phyloP scores from a whole-genome alignment of 2,329 filamentous ascomycete species.

The Penicillium sclerotigenum region DNA sequence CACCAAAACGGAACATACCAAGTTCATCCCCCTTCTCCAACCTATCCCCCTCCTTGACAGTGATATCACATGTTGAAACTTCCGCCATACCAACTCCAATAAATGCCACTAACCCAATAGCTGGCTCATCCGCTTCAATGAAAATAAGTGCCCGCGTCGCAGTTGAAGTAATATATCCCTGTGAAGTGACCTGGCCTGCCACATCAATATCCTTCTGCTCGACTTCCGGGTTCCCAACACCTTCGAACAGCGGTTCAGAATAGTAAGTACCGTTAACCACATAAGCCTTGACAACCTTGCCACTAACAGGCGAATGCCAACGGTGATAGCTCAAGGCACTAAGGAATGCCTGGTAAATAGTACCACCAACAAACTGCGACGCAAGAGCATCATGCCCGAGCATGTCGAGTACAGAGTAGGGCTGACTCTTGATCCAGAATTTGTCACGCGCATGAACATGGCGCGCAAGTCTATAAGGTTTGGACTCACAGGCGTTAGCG shows the following conservation, averaged over 20 bases:
- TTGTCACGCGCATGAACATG: conserved; percentile 55
- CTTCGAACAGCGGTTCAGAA: conserved; percentile 57
- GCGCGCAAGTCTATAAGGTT: conserved; percentile 52
- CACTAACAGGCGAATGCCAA: conserved; percentile 68
- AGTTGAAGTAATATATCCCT: conserved; percentile 65
- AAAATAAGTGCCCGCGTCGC: conserved; percentile 69
- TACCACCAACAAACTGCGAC: conserved; percentile 59
- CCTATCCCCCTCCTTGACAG: conserved; percentile 62
- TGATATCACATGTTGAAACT: conserved; percentile 70
- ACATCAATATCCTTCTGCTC: conserved; percentile 28
- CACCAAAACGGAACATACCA: conserved; percentile 81
- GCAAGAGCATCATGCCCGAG: conserved; percentile 54
- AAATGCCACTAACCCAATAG: conserved; percentile 67
- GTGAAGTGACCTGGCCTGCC: conserved; percentile 41
- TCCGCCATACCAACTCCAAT: conserved; percentile 74
- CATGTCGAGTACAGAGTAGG: conserved; percentile 65
- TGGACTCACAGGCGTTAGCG: conserved; percentile 64
- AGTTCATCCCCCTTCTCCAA: conserved; percentile 68
- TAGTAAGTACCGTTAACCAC: conserved; percentile 66
- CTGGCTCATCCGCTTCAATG: conserved; percentile 64
- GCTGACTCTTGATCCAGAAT: conserved; percentile 69
- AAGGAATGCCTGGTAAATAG: conserved; percentile 69
- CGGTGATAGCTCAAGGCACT: conserved; percentile 67
- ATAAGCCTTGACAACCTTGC: conserved; percentile 57
- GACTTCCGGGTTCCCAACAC: conserved; percentile 35